Base-by-base conservation (phyloP, 257 asterid species). In the Echites panduratus region DNA sequence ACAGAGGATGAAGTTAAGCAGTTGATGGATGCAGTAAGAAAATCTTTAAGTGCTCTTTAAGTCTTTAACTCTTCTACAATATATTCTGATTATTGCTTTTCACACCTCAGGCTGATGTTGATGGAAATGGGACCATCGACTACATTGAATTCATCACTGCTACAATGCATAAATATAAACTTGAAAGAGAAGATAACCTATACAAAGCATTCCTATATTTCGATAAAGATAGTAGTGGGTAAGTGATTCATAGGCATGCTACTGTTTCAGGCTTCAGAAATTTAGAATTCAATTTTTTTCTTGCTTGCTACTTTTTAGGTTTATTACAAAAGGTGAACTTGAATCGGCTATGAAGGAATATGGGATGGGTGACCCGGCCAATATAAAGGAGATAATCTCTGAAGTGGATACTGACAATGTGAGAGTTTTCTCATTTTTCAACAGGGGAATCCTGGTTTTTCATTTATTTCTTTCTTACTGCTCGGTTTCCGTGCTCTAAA, bases 391-490 rank as follows among this genome's bases (percentile, higher is more conserved):
- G 57, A 93, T 93, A 20, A 86, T 93, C 32, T 84, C 82, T 61
- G 98, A 93, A 85, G 98, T 93, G 43, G 98, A 93, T 71, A 73
- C 94, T 0, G 98, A 93, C 69, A 85, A 93, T 79, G 97, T 91
- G 83, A 82, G 96, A 82, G 96, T 76, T 48, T 58, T 63, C 38
- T 32, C 2, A 16, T 20, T 54, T 47, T 29, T 9, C 14, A 20
- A 70, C 41, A 27, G 4, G 40, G 66, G 20, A 27, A 27, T 20
- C 20, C 27, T 52, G 20, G 1, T 4, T 16, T 61, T 35, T 35
- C 67, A 8, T 49, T 41, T 41, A 29, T 22, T 68, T 7, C 2
- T 68, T 26, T 47, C 74, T 66, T 58, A 50, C 32, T 16, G 38
- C 45, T 53, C 7, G 0, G 9, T 76, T 0, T 27, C 24, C 19